phyloP scores from a whole-genome alignment of 177 flowering plant species.

The Vitis hybrid region DNA sequence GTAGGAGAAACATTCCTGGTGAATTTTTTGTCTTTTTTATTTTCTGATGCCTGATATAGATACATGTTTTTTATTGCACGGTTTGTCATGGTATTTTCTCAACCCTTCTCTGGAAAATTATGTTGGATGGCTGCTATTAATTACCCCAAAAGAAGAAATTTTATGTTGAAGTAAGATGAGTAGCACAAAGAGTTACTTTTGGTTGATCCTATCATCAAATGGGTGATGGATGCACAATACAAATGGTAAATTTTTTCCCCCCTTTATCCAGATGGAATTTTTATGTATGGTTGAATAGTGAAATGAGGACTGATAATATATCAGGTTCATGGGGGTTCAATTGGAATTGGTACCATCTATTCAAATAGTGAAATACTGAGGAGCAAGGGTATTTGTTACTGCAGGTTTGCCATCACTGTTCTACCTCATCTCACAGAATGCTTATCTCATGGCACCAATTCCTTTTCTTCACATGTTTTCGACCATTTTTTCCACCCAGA shows the following conservation, averaged over 20 bases:
- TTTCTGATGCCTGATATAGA: neutral
- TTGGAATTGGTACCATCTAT: constrained; percentile 94
- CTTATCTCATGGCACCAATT: neutral
- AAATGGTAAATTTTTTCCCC: neutral
- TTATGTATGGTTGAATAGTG: neutral
- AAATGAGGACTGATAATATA: neutral
- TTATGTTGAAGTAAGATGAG: neutral
- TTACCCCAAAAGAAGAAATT: neutral
- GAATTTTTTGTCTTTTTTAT: constrained; percentile 3
- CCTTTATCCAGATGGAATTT: neutral
- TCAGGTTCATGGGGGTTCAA: constrained; percentile 94
- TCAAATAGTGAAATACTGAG: constrained; percentile 78
- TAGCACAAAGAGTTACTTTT: neutral
- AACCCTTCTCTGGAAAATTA: too few relatives aligned
- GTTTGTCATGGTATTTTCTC: neutral
- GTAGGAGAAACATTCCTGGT: constrained; percentile 88
- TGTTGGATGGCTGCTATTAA: too few relatives aligned
- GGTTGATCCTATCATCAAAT: neutral
- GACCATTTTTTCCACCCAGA: constrained; percentile 37
- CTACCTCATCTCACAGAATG: too few relatives aligned
- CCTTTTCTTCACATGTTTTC: neutral
- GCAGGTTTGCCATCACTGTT: constrained; percentile 52
- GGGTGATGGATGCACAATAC: neutral
- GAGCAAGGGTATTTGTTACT: constrained; percentile 74
- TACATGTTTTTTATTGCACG: neutral